Evolutionary conservation across 2,329 filamentous ascomycete species (phyloP), one percentile per base, ranked within the genome.

Genomic region (Cladophialophora carrionii): DNA sequence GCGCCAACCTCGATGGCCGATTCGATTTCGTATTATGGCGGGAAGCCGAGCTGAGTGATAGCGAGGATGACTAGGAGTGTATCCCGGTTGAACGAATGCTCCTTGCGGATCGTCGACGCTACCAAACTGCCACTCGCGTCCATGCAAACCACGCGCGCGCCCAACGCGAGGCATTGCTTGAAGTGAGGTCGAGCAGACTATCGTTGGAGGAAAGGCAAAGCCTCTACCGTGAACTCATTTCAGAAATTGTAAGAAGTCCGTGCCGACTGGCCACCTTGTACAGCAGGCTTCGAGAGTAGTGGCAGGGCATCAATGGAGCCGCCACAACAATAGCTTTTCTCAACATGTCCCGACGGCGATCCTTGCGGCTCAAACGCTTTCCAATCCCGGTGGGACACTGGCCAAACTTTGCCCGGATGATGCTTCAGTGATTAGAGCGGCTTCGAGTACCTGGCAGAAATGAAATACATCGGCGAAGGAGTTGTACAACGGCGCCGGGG

Each of bases 391-490:
- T 52, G 57, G 48, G 10, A 37, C 46, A 5, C 12, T 29, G 29
- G n/a, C 20, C 37, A 34, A 34, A 6, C n/a, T 32, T 14, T 37
- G n/a, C 5, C 43, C 48, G 62, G 68, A 26, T n/a, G 52, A 51
- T 8, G 37, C 29, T 22, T 57, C 57, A 24, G 61, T 61, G 46
- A 49, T 57, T 12, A 69, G 20, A 29, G 66, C 64, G 34, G 41
- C 55, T 49, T 66, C 63, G 41, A 71, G 58, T 5, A 69, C 66
- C 34, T 65, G 62, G 34, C 56, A 64, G 73, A 91, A 91, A 17
- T 77, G 75, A 79, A 78, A 87, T 6, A 92, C 87, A 71, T 96
- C 92, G 65, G 83, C 81, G 74, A 90, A 96, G 0, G 85, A 87
- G 73, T 94, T 94, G 29, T 54, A 54, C 54, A 57, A 76, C 8